Base-by-base conservation (phyloP, 139 green algal species). In the Chlamydomonas asymmetrica region DNA sequence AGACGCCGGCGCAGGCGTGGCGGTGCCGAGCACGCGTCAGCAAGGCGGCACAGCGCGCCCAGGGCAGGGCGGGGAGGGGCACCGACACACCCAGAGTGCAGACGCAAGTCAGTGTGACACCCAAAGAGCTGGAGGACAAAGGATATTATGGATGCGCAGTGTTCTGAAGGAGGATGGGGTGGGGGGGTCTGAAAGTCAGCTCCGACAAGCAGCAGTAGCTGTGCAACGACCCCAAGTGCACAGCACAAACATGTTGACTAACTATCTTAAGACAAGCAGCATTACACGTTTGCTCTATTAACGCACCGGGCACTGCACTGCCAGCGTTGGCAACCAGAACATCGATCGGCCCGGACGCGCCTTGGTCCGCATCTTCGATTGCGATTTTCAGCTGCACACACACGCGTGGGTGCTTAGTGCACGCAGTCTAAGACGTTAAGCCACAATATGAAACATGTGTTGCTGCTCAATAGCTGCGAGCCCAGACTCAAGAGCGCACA, bases 301-400 rank as follows among this genome's bases (percentile, higher is more conserved):
- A 66, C 50, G 64, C 63, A 88, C 89, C 87, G 57, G 83, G 85
- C 20, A 82, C 43, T 18, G 84, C 82, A 9, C 77, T 34, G 1
- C 92, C 92, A 10, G 92, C 92, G 64, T 88, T 92, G 77, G 83
- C 91, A 0, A 96, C 71, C 25, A 94, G 50, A 0, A 96, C 66
- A 31, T 94, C 86, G 2, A 95, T 67, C 1, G 85, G 86, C 0
- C 92, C 92, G 13, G 72, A 48, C 2, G 64, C 64, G 3, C 37
- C 69, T 16, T 87, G 71, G 4, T 57, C 54, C 2, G 74, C 74
- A 57, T 64, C 52, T 38, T 39, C 60, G 18, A 74, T 22, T 2
- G 52, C 43, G 22, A 34, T 31, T 39, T 43, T 37, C 41, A 78
- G 50, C 60, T 70, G 45, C 16, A 16, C 16, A 52, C 10, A 25